Evolutionary conservation across 768 basidiomycete genomes (phyloP).

Genomic region (Lactarius akahatsu): DNA sequence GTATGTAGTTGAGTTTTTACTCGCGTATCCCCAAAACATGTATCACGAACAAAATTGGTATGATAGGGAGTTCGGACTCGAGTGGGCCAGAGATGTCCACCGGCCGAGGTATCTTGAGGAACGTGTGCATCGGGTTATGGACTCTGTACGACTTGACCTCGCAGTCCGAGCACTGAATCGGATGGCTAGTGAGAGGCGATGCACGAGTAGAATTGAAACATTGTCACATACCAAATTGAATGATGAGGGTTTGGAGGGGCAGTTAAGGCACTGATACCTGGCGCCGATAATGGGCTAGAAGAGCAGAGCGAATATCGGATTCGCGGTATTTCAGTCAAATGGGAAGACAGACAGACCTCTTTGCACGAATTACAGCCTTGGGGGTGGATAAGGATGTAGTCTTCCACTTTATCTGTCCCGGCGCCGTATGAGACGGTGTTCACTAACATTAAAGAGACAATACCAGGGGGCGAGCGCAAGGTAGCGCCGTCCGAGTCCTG

Average conservation of each 20-base stretch:
- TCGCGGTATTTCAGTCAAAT: not conserved
- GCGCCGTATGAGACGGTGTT: constrained; percentile 13
- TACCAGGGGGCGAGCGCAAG: constrained; percentile 22
- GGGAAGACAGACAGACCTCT: constrained; percentile 6
- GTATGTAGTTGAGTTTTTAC: not conserved
- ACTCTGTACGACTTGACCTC: constrained; percentile 73
- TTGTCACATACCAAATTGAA: constrained; percentile 67
- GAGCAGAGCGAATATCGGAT: not conserved
- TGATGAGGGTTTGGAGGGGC: constrained; percentile 66
- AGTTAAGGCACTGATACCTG: constrained; percentile 89
- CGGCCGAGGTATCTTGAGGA: constrained; percentile 83
- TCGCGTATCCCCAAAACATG: not conserved
- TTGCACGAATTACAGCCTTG: constrained; percentile 24
- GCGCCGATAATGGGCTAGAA: constrained; percentile 68
- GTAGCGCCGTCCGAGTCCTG: not conserved
- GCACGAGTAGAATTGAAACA: not conserved
- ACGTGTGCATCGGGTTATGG: constrained; percentile 86
- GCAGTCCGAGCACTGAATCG: constrained; percentile 69
- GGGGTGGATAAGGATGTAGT: constrained; percentile 24
- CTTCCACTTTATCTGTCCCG: not conserved
- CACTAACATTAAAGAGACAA: constrained; percentile 11
- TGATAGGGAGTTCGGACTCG: constrained; percentile 51
- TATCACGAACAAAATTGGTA: constrained; percentile 64
- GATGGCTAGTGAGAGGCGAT: not conserved
- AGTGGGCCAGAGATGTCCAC: constrained; percentile 55